phyloP scores from a whole-genome alignment of 2,329 filamentous ascomycete genomes.

The Fusarium papillatum region DNA sequence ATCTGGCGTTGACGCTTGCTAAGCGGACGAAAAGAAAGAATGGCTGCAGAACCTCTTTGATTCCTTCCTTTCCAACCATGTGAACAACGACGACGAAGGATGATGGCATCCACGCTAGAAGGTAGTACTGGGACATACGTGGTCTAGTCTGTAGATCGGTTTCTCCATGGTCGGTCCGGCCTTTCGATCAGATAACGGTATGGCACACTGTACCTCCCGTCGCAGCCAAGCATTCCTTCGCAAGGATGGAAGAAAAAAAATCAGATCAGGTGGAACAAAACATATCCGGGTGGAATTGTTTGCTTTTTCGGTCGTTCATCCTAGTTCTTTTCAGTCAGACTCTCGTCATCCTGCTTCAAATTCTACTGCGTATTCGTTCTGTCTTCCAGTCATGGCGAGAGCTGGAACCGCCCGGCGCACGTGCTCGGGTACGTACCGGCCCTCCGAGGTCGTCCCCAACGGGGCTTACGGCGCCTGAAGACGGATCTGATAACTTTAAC shows the following conservation, averaged over 20 bases:
- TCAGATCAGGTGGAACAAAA: constrained; percentile 26
- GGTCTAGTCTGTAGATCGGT: constrained; percentile 5
- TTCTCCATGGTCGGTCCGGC: background rate
- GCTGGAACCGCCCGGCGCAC: background rate
- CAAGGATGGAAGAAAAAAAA: constrained; percentile 4
- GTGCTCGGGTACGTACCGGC: constrained; percentile 1
- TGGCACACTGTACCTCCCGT: constrained; percentile 13
- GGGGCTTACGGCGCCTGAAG: constrained; percentile 31
- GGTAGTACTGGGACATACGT: background rate
- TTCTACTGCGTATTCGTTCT: background rate
- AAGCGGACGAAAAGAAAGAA: background rate
- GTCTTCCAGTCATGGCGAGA: background rate
- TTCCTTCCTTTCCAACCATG: background rate
- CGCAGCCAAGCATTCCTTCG: background rate
- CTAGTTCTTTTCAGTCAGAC: background rate
- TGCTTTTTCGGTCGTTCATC: background rate
- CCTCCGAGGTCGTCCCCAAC: background rate
- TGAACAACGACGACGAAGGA: background rate
- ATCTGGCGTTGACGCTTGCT: background rate
- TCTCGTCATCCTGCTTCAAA: constrained; percentile 6
- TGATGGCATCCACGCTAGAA: constrained; percentile 1
- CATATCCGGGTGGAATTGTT: constrained; percentile 5
- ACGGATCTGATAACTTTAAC: constrained; percentile 50
- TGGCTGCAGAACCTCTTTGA: background rate
- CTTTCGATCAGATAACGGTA: constrained; percentile 34